Evolutionary conservation across 2,329 filamentous ascomycete species (phyloP), one percentile per base, ranked within the genome.

Genomic region (Neoascochyta sp.): DNA sequence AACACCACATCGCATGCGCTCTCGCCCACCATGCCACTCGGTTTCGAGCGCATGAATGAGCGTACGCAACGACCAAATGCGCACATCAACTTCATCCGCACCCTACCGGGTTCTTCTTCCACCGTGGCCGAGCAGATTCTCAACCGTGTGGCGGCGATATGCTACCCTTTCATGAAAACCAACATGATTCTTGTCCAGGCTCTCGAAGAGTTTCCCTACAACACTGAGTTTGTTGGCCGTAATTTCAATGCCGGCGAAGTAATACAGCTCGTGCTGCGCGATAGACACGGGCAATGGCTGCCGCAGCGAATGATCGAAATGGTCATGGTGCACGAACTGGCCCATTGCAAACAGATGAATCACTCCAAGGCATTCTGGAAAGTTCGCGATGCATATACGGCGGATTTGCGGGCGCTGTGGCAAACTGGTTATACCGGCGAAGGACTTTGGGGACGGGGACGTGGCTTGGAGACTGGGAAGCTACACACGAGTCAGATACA

Each of bases 321-420:
- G 84, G 86, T 93, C 45, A 93, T 94, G 87, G 89, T 93, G 78
- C 87, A 94, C 58, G 86, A 92, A 53, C 69, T 93, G 16, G 86
- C 86, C 3, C 86, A 93, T 60, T 89, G 84, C 70, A 83, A 86
- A 60, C 82, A 94, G 57, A 94, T 94, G 88, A 93, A 94, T 59
- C 87, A 94, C 57, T 83, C 80, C 2, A 74, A 76, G 32, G 78
- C 76, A 3, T 94, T 94, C 52, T 94, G 87, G 86, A 74, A 75
- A 7, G 81, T 89, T 11, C 71, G 86, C 25, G 84, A 92, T 59
- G 65, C 69, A 22, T 92, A 84, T 53, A 81, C 84, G 1, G 71
- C 70, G 7, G 75, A 86, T 32, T 79, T 94, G 75, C 76, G 79
- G 41, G 69, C 47, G 1, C 66, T 94, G 1, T 92, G 86, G 84